phyloP scores from a whole-genome alignment of 108 stramenopile species.

The Cyclotella baltica region DNA sequence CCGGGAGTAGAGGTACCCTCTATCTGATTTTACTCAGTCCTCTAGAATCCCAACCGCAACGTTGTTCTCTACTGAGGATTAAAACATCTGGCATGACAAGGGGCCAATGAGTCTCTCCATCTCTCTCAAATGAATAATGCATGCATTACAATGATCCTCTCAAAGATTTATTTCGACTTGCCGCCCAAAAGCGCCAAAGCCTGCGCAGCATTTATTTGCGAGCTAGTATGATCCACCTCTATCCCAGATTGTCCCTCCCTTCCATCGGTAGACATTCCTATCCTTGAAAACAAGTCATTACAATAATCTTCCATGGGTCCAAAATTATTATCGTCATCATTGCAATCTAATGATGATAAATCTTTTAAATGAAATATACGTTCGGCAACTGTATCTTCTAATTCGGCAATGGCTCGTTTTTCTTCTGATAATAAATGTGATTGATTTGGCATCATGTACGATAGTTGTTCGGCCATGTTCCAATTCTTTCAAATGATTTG shows the following conservation, averaged over 20 bases:
- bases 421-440: conserved; percentile 31
- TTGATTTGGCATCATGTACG: conserved; percentile 34
- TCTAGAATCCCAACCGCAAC: no score
- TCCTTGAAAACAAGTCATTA: background rate
- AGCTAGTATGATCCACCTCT: background rate
- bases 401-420: conserved; percentile 50
- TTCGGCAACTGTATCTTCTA: conserved; percentile 46
- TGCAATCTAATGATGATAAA: background rate
- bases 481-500: conserved; percentile 8
- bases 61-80: no score
- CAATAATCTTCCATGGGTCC: conserved; percentile 1
- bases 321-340: background rate
- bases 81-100: no score
- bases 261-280: background rate
- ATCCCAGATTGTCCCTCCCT: background rate
- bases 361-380: conserved; percentile 31
- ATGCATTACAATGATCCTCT: no score
- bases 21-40: no score
- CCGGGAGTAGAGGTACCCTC: no score
- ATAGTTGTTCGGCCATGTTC: conserved; percentile 52
- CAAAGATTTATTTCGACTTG: background rate
- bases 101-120: no score
- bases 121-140: no score
- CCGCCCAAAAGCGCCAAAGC: conserved; percentile 3
- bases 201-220: conserved; percentile 15